phyloP scores from a whole-genome alignment of 2,329 filamentous ascomycete genomes.

The Massarina eburnea region DNA sequence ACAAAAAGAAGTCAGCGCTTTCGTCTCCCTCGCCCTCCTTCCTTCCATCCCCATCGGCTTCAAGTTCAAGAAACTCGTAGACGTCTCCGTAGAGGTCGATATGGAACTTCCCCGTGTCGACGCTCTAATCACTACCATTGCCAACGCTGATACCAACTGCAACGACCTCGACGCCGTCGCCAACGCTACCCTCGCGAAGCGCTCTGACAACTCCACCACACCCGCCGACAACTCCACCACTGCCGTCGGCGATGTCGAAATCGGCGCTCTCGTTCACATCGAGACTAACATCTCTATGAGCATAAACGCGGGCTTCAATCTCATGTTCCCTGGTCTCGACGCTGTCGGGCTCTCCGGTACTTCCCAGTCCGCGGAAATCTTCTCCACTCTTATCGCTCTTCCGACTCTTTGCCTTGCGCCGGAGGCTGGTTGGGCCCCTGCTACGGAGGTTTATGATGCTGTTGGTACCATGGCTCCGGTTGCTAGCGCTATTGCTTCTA shows the following conservation, averaged over 20 bases:
- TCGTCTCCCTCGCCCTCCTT: slow-evolving; percentile 31
- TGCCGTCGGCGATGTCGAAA: not conserved
- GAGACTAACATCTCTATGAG: slow-evolving; percentile 28
- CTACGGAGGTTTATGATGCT: slow-evolving; percentile 7
- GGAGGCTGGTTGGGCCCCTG: slow-evolving; percentile 4
- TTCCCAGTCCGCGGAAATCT: slow-evolving; percentile 18
- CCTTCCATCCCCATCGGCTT: slow-evolving; percentile 41
- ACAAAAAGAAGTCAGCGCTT: slow-evolving; percentile 27
- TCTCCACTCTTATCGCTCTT: slow-evolving; percentile 21
- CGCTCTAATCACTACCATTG: slow-evolving; percentile 25
- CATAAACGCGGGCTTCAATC: slow-evolving; percentile 20
- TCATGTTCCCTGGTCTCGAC: slow-evolving; percentile 24
- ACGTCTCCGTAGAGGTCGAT: slow-evolving; percentile 28
- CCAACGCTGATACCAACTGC: slow-evolving; percentile 22
- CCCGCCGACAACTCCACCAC: slow-evolving; percentile 9
- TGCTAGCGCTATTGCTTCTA: not conserved
- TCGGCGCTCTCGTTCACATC: slow-evolving; percentile 24
- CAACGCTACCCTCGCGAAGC: not conserved
- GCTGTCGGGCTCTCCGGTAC: slow-evolving; percentile 13
- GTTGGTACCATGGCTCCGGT: not conserved
- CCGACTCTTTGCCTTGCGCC: slow-evolving; percentile 22
- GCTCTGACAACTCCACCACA: slow-evolving; percentile 1
- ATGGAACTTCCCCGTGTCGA: slow-evolving; percentile 38
- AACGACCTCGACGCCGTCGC: slow-evolving; percentile 3
- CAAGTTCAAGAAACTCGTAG: slow-evolving; percentile 31